These are phyloP conservation scores for Macrophomina pseudophaseolina DNA, from an alignment of 2,329 filamentous ascomycete genomes.

Conservation along the genomic window DNA sequence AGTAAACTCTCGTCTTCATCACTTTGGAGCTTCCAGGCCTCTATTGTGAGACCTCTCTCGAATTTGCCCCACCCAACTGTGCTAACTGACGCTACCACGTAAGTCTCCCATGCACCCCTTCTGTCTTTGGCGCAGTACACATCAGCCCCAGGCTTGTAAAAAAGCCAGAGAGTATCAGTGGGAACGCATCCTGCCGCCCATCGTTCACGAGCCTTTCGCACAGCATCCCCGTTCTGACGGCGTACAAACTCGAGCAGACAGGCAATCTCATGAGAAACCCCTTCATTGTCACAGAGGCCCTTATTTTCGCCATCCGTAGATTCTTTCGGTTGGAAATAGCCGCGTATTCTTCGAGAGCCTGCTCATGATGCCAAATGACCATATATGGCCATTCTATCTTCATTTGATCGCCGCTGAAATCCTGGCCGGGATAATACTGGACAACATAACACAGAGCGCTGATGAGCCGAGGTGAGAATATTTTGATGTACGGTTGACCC, in stretches of 20 bases:
- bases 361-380: slow-evolving; percentile 25
- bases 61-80: slow-evolving; percentile 22
- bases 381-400: slow-evolving; percentile 21
- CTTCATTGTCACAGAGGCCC: slow-evolving; percentile 19
- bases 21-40: slow-evolving; percentile 30
- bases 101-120: slow-evolving; percentile 22
- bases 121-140: slow-evolving; percentile 26
- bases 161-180: slow-evolving; percentile 28
- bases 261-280: slow-evolving; percentile 30
- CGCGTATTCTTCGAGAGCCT: slow-evolving; percentile 20
- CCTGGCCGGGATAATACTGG: slow-evolving; percentile 25
- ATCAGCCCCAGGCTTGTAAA: slow-evolving; percentile 29
- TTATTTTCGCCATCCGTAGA: background rate
- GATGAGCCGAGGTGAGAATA: slow-evolving; percentile 8
- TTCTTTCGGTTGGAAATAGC: background rate
- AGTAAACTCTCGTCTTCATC: background rate
- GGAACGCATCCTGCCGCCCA: slow-evolving; percentile 17
- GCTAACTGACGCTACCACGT: slow-evolving; percentile 25
- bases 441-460: slow-evolving; percentile 24
- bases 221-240: slow-evolving; percentile 24
- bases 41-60: background rate
- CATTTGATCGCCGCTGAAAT: background rate
- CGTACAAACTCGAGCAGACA: slow-evolving; percentile 29
- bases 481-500: slow-evolving; percentile 12
- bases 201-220: slow-evolving; percentile 27